Base-by-base conservation (phyloP, 306 rosid species). In the Spatholobus suberectus region DNA sequence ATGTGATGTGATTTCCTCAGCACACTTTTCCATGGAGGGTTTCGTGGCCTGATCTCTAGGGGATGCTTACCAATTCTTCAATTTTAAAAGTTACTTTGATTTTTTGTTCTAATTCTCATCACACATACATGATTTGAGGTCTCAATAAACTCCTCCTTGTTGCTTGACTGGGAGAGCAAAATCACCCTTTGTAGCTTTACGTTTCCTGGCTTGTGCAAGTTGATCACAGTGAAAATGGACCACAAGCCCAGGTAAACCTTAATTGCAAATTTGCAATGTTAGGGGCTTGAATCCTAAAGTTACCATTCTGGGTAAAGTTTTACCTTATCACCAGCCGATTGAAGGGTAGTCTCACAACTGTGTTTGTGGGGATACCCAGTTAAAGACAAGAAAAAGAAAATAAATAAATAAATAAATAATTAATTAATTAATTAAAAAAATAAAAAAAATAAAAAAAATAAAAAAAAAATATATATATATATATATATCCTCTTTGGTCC, bases 31-130 rank as follows among this genome's bases (percentile, higher is more conserved):
- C 10, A 7, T 59, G 7, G 15, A 12, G 38, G 76, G 38, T 37
- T 69, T 73, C 65, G 27, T 73, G 44, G 24, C 4, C 2, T 29
- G 61, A 71, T 80, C 65, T 58, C 63, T 43, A 18, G 32, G 57
- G 8, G 55, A 18, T 62, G 20, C 24, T 26, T 27, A 3, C 20
- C 14, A 51, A 47, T 81, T 73, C 21, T 73, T 61, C 57, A 59
- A 52, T 23, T 63, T 21, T 0, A 23, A 29, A 58, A 27, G 5
- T 20, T 12, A 0, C 5, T 26, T 32, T 1, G 1, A 4, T 71
- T 43, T 5, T 81, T 32, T 8, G 10, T 18, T 35, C 21, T 41
- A 29, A 70, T 43, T 66, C n/a, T 0, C 15, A 49, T 35, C 63
- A 8, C 34, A 7, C 6, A 0, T 40, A 9, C 38, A 24, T 57